Evolutionary conservation across 2,329 filamentous ascomycete genomes (phyloP), one percentile per base, ranked within the genome.

Genomic region (Colletotrichum noveboracense): DNA sequence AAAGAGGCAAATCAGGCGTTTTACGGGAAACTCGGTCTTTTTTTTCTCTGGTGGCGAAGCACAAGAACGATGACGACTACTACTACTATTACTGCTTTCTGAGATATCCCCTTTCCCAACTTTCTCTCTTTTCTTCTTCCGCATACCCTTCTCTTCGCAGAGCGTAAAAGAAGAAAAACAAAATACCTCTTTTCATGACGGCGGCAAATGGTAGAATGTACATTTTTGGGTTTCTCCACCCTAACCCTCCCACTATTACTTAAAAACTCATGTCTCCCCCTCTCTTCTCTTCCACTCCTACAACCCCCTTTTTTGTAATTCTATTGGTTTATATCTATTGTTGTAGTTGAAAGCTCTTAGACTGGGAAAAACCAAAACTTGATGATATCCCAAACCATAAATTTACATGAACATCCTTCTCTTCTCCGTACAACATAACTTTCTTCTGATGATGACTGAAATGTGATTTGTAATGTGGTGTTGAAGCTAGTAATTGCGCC

Each of bases 1-100:
- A 34, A 52, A 52, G 43, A 52, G 43, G 43, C 43, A 52, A 52
- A 52, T 52, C 43, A 52, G 43, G 43, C 43, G 43, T 52, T 52
- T 52, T 52, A 52, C 26, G 56, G 30, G 56, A 32, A n/a, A 60
- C 26, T 67, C 10, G 14, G 90, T 90, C 75, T 79, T 91, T 21
- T 87, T 86, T 21, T 78, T 89, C 28, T 71, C 34, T 26, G 56
- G 74, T 74, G 74, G 74, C 74, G 62, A 74, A 76, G 74, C 56
- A 69, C 55, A 48, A 74, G 65, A 69, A 76, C 74, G 74, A 76
- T 76, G 74, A 76, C 74, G 74, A 76, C 70, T 74, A 58, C 64
- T 76, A 61, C 66, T 66, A 52, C 38, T 56, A 34, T 55, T 66
- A 26, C 55, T 58, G 55, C 26, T 58, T 58, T 58, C 55, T 58